Base-by-base conservation (phyloP, 257 asterid species). In the Linderniella brevidens region DNA sequence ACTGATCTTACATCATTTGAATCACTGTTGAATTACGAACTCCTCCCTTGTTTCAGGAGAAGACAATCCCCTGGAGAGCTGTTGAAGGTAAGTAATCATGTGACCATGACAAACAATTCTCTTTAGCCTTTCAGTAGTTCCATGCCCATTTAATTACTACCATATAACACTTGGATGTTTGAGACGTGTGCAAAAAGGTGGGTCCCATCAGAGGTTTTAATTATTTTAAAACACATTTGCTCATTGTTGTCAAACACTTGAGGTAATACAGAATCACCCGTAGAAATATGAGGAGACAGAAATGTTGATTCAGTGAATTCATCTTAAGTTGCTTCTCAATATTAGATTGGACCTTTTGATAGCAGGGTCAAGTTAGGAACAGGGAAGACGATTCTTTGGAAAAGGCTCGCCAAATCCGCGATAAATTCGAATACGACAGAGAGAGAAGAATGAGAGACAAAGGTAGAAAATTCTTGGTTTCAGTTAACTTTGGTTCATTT, bases 401-500 rank as follows among this genome's bases (percentile, higher is more conserved):
- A 56, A 76, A 71, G 68, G 93, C 65, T 62, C 62, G 63, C 68
- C 86, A 73, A 71, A 55, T 88, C 61, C 87, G 94, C 11, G 98
- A 84, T 70, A 88, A 78, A 65, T 88, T 80, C 73, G 96, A 88
- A 70, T 80, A 74, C 49, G 92, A 88, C 63, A 70, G 93, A 50
- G 98, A 78, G 59, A 77, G 78, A 77, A 80, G 96, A 72, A 76
- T 80, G 94, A 64, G 85, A 63, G 82, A 74, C 47, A 88, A 65
- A 75, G 94, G 98, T 84, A 16, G n/a, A n/a, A 61, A 80, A 55
- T 55, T 29, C 47, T 20, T 46, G n/a, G 51, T 11, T 5, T 44
- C 11, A 9, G 5, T 44, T 13, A 8, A 44, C 11, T 44, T 13
- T n/a, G 18, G 5, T 44, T 44, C 14, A 8, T 17, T 8, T 18